Conservation (phyloP, 495 filamentous ascomycete species). For the Trichoderma reesei region DNA sequence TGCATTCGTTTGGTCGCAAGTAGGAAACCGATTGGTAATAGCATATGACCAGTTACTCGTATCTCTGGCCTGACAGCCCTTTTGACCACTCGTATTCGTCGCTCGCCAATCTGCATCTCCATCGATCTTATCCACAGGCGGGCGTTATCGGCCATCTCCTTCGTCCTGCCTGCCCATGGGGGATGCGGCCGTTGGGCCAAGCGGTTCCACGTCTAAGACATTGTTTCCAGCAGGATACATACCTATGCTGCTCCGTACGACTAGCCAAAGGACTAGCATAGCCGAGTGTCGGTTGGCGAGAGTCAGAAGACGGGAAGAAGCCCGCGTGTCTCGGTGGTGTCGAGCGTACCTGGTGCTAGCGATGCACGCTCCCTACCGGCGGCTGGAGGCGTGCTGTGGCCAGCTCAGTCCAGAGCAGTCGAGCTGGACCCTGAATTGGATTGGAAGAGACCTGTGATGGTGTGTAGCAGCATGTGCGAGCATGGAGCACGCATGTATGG, state of each 20-base stretch:
- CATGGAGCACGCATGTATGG: not conserved
- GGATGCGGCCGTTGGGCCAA: not conserved
- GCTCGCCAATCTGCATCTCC: conserved; percentile 8
- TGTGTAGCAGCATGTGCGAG: not conserved
- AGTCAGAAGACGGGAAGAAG: too few relatives aligned
- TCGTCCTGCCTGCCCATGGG: not conserved
- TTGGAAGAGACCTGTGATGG: not conserved
- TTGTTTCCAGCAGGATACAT: not conserved
- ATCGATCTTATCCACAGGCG: conserved; percentile 4
- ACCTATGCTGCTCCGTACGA: not conserved
- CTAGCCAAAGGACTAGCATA: not conserved
- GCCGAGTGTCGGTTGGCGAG: not conserved
- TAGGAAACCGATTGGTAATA: too few relatives aligned
- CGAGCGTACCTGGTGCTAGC: too few relatives aligned
- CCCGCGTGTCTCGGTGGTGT: too few relatives aligned
- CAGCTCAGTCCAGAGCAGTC: not conserved
- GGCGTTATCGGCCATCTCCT: conserved; percentile 2
- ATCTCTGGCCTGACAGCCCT: not conserved
- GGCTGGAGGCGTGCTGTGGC: not conserved
- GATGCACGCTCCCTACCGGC: too few relatives aligned
- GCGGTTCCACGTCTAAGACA: not conserved
- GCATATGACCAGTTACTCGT: too few relatives aligned
- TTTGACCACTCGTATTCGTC: not conserved
- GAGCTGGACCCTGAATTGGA: not conserved
- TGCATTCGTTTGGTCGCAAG: too few relatives aligned